phyloP scores from a whole-genome alignment of 1,284 basidiomycete species.

The Boletellus deceptivus region DNA sequence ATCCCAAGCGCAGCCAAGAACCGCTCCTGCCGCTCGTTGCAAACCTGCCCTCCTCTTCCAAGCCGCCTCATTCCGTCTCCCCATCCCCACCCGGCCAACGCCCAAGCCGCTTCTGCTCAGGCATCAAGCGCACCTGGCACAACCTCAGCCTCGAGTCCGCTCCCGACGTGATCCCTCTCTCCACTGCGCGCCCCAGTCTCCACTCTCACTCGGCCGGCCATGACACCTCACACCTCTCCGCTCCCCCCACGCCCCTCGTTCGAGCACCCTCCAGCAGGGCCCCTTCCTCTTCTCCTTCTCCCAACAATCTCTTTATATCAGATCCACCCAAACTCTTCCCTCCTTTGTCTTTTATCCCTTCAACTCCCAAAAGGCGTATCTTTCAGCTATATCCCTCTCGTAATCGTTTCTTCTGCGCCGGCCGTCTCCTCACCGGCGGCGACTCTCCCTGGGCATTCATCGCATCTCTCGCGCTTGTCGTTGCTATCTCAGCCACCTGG shows the following conservation, averaged over 20 bases:
- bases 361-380: conserved; percentile 46
- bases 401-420: conserved; percentile 74
- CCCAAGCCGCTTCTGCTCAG: conserved; percentile 47
- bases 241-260: conserved; percentile 17
- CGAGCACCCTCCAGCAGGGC: conserved; percentile 25
- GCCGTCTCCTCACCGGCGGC: conserved; percentile 77
- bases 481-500: conserved; percentile 75
- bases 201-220: conserved; percentile 8
- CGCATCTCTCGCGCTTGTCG: conserved; percentile 56
- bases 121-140: conserved; percentile 54
- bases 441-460: conserved; percentile 81
- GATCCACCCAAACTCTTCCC: conserved; percentile 29
- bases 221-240: conserved; percentile 10
- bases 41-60: conserved; percentile 1
- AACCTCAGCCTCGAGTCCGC: conserved; percentile 56
- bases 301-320: conserved; percentile 28
- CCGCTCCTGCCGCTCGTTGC: conserved; percentile 55
- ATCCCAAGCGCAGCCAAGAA: conserved; percentile 62
- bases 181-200: conserved; percentile 3
- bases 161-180: conserved; percentile 15
- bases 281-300: conserved; percentile 31
- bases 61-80: conserved; percentile 20
- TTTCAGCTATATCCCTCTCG: conserved; percentile 66
- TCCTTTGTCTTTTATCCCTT: conserved; percentile 49
- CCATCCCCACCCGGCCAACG: conserved; percentile 14